Percentiles rank a stretch among this genome's conserved stretches.
phyloP scores from a whole-genome alignment of 2,329 filamentous ascomycete species.

The Colletotrichum liaoningense region DNA sequence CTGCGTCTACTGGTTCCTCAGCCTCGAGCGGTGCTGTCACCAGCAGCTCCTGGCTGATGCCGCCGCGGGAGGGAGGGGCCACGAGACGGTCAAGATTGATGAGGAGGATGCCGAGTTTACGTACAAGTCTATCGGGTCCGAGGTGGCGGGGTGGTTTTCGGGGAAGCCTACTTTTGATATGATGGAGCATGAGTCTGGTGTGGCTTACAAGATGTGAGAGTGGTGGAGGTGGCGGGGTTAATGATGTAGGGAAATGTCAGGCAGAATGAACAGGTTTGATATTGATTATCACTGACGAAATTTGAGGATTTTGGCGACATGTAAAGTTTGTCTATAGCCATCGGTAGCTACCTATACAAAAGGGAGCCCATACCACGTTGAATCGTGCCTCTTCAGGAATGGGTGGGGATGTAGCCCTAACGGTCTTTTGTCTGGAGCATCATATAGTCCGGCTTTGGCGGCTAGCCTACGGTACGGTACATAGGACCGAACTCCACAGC shows the following conservation, averaged over 20 bases:
- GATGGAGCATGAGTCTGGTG: conserved; percentile 32
- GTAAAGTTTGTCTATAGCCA: too few species aligned
- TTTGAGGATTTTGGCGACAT: too few species aligned
- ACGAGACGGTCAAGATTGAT: conserved; percentile 73
- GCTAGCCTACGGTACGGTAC: too few species aligned
- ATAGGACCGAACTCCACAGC: too few species aligned
- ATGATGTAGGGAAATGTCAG: not conserved
- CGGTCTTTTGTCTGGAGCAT: too few species aligned
- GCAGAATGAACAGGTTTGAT: too few species aligned
- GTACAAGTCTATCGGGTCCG: conserved; percentile 72
- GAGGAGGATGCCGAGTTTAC: conserved; percentile 77
- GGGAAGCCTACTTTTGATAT: conserved; percentile 79
- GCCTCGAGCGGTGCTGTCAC: conserved; percentile 60
- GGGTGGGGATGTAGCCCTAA: too few species aligned
- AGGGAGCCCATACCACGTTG: too few species aligned
- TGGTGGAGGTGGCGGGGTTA: not conserved
- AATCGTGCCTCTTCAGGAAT: too few species aligned
- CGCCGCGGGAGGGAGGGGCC: conserved; percentile 70
- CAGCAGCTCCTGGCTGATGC: conserved; percentile 66
- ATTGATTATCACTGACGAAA: too few species aligned
- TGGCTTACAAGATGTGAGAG: conserved; percentile 19
- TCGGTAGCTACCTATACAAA: too few species aligned
- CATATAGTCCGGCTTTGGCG: too few species aligned
- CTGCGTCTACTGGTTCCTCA: conserved; percentile 65
- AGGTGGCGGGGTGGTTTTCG: conserved; percentile 75